phyloP scores from a whole-genome alignment of 768 basidiomycete genomes.

The Melanogaster broomeanus region DNA sequence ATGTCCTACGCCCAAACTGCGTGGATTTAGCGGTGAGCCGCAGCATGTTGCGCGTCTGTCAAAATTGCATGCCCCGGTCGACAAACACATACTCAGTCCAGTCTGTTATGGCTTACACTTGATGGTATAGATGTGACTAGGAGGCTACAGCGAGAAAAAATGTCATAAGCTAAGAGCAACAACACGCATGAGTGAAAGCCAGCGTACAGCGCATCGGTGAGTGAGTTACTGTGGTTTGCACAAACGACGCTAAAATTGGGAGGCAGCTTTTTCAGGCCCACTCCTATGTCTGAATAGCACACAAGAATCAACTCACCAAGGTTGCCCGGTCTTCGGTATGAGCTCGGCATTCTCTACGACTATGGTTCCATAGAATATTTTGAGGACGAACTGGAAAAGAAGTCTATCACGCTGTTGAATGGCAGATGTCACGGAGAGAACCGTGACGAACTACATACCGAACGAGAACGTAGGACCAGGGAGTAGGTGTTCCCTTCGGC shows the following conservation, averaged over 20 bases:
- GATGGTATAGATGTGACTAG: constrained; percentile 75
- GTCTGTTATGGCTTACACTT: constrained; percentile 42
- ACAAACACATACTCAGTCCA: constrained; percentile 1
- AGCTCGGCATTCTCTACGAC: constrained; percentile 77
- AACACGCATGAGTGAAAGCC: neutral
- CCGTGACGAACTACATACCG: constrained; percentile 42
- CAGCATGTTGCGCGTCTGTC: constrained; percentile 73
- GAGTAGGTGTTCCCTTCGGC: constrained; percentile 42
- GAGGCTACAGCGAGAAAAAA: constrained; percentile 43
- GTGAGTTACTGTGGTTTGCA: constrained; percentile 84
- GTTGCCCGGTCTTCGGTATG: constrained; percentile 70
- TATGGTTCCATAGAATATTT: constrained; percentile 89
- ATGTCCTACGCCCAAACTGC: constrained; percentile 79
- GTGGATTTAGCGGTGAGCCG: constrained; percentile 88
- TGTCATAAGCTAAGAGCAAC: neutral
- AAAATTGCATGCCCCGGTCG: constrained; percentile 3
- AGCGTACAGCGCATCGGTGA: constrained; percentile 83
- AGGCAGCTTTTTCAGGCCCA: neutral
- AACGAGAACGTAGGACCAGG: constrained; percentile 70
- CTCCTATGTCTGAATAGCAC: neutral
- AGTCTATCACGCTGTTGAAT: constrained; percentile 40
- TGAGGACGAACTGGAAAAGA: constrained; percentile 80
- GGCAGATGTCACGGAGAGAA: neutral
- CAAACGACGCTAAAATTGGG: constrained; percentile 67
- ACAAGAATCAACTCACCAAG: constrained; percentile 53